Base-by-base conservation (phyloP, 164 flowering plant genomes). In the Magnolia kwangsiensis region DNA sequence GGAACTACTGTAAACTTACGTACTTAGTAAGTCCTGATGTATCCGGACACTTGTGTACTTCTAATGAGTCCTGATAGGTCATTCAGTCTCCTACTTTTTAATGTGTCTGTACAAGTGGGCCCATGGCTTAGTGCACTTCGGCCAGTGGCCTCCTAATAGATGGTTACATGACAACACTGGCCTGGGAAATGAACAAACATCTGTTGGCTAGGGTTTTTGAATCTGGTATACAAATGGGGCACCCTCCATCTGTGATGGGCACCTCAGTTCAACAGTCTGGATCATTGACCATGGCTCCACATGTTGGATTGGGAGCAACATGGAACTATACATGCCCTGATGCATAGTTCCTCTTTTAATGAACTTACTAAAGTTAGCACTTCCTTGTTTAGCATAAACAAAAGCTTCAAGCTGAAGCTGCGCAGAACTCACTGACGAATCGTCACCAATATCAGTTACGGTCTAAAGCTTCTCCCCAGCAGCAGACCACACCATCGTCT, bases 381-480 rank as follows among this genome's bases (percentile, higher is more conserved):
- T 31, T 68, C 45, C 50, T 14, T 68, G 20, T 16, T 37, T 31
- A 37, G 71, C 18, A 68, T 68, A 31, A 68, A 67, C 66, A 80
- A 66, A 74, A 72, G 61, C 59, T 79, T 76, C 82, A 80, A 67
- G 76, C 20, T 58, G 85, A 82, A 80, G 80, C 74, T 85, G 71
- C 80, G n/a, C 73, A 79, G 37, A 82, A 75, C 73, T 71, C 86
- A 9, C 91, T 86, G 84, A 37, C 75, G 18, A 79, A 74, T 72
- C 66, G 82, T 63, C 79, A 77, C 63, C 87, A 82, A 63, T 78
- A 71, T 45, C 88, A 80, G 71, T 77, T 76, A 77, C 85, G 78
- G 76, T 69, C 91, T 51, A 90, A 81, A 76, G 76, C 86, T 77
- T 73, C 89, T 73, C 80, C 67, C 13, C 86, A 81, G 74, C 90